Conservation (phyloP, 805 yeast genomes). For the Barnettozyma vustinii region DNA sequence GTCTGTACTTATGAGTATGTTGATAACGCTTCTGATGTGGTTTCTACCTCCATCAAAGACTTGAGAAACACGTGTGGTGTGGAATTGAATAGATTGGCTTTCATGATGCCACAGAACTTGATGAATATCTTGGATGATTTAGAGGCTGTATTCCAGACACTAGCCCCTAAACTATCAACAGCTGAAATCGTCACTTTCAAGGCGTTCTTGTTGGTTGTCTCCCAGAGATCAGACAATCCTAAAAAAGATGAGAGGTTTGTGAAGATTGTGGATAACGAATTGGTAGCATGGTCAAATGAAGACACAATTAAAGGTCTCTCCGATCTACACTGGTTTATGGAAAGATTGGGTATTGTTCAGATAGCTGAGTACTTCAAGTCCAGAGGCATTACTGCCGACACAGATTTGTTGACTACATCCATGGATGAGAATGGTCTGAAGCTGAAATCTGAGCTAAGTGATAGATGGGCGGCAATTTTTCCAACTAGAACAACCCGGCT, state of each 20-base stretch:
- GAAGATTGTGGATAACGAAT: conserved; percentile 87
- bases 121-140: conserved; percentile 76
- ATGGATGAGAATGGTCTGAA: conserved; percentile 87
- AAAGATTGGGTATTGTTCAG: conserved; percentile 87
- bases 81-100: conserved; percentile 88
- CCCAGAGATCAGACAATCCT: conserved; percentile 74
- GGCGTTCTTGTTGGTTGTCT: conserved; percentile 85
- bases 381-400: conserved; percentile 71
- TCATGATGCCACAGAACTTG: conserved; percentile 88
- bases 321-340: conserved; percentile 98
- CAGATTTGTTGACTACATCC: conserved; percentile 67
- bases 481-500: conserved; percentile 95
- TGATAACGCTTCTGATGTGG: conserved; percentile 58
- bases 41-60: conserved; percentile 76
- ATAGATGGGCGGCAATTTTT: conserved; percentile 89
- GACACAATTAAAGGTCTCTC: conserved; percentile 83
- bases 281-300: conserved; percentile 89
- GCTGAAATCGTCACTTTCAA: conserved; percentile 94
- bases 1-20: conserved; percentile 84
- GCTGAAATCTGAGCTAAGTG: conserved; percentile 72
- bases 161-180: conserved; percentile 70
- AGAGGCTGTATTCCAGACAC: conserved; percentile 71
- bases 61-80: conserved; percentile 90
- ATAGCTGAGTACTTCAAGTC: conserved; percentile 87
- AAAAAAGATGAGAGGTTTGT: conserved; percentile 76